Base-by-base conservation (phyloP, 805 yeast species). In the Wickerhamomyces bisporus region DNA sequence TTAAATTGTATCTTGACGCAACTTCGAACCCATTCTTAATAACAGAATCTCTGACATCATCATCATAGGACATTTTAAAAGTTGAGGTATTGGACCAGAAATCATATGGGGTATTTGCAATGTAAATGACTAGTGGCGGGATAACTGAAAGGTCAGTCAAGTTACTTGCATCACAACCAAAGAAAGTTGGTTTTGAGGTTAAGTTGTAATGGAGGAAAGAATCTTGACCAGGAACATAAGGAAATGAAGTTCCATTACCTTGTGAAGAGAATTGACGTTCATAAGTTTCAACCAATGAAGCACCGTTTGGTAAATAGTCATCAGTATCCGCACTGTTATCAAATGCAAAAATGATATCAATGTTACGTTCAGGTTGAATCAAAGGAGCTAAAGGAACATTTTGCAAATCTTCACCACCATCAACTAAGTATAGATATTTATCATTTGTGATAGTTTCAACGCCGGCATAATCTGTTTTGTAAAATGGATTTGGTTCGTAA, bases 51-150 rank as follows among this genome's bases (percentile, higher is more conserved):
- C 76, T 74, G 48, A 80, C 84, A 1, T 66, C 67, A 32, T 72
- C 73, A 3, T 66, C 59, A 55, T 83, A 86, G 5, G 73, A 60
- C 66, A 86, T 63, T 59, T 81, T 68, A 56, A 70, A 75, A 6
- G 93, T 83, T 3, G 86, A 75, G 16, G 82, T 74, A 58, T 86
- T 86, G 26, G 91, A 73, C 50, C 64, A 62, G 55, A 58, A 80
- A 21, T 80, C 66, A 58, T 73, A 78, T 24, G 84, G 81, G 40
- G 79, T 58, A 58, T 86, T 86, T 34, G 93, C 89, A 38, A 75
- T 68, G 52, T 82, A 85, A 12, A 86, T 75, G 31, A 86, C 68
- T 42, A 86, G 66, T 3, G 95, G 95, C 18, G 88, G 87, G 29
- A 68, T 64, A 24, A 68, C 64, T 35, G 66, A 53, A 42, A 80